Percentiles rank a stretch among this genome's conserved stretches.
phyloP scores from a whole-genome alignment of 495 filamentous ascomycete species.

The Neurospora sp. region DNA sequence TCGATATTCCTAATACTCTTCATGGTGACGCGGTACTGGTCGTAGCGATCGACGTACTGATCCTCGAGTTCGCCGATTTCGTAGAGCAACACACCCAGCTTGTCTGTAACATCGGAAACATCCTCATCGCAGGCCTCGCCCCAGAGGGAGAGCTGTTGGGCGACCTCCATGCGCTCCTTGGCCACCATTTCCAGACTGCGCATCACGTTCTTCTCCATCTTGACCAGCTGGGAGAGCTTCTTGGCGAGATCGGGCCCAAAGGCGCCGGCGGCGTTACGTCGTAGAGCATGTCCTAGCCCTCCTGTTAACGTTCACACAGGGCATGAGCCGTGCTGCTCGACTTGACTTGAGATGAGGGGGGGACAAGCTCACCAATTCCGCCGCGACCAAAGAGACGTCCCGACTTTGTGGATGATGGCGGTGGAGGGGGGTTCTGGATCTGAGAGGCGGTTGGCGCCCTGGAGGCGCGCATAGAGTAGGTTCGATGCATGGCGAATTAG shows the following conservation, averaged over 20 bases:
- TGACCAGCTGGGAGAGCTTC: conserved; percentile 94
- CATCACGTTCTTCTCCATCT: conserved; percentile 99
- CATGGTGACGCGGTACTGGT: conserved; percentile 97
- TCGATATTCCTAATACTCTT: conserved; percentile 99
- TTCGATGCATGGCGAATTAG: conserved; percentile 68
- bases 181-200: conserved; percentile 92
- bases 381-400: conserved; percentile 76
- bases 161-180: conserved; percentile 94
- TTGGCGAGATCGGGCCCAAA: conserved; percentile 95
- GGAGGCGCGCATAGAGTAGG: conserved; percentile 96
- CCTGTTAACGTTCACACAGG: conserved; percentile 9
- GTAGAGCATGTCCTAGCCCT: conserved; percentile 77
- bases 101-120: conserved; percentile 97
- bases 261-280: conserved; percentile 80
- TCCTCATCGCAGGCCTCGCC: conserved; percentile 94
- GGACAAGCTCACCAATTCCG: conserved; percentile 56
- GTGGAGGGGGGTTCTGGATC: conserved; percentile 82
- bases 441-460: conserved; percentile 71
- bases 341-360: background rate
- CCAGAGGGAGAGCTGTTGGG: conserved; percentile 98
- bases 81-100: conserved; percentile 94
- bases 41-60: conserved; percentile 94
- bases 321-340: background rate
- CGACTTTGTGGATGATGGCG: conserved; percentile 80
- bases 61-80: conserved; percentile 98